Conservation (phyloP, 495 filamentous ascomycete species). For the Penicillium steckii region DNA sequence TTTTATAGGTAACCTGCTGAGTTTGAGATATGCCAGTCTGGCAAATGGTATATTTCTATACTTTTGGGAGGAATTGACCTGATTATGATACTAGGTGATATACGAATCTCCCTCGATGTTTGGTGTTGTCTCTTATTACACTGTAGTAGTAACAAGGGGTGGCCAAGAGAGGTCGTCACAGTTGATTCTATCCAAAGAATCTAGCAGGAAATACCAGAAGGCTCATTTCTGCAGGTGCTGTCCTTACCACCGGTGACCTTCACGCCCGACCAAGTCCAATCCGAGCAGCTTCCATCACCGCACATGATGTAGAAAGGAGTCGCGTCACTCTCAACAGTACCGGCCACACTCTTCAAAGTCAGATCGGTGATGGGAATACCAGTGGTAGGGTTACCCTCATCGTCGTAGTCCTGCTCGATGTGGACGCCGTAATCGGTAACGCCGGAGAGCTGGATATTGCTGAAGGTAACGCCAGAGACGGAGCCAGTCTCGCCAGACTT, state of each 20-base stretch:
- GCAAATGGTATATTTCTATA: too few species aligned
- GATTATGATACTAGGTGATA: too few species aligned
- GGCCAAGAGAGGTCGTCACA: not conserved
- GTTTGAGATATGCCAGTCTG: too few species aligned
- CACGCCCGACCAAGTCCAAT: constrained; percentile 51
- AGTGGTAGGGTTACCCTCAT: constrained; percentile 60
- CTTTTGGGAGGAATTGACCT: too few species aligned
- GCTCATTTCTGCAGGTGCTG: constrained; percentile 42
- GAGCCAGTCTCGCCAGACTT: constrained; percentile 54
- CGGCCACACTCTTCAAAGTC: constrained; percentile 51
- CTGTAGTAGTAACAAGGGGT: not conserved
- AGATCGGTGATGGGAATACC: constrained; percentile 62
- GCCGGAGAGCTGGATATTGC: constrained; percentile 53
- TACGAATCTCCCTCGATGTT: not conserved
- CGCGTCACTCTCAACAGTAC: constrained; percentile 43
- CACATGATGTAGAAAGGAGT: constrained; percentile 56
- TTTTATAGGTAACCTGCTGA: too few species aligned
- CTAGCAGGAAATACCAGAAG: constrained; percentile 43
- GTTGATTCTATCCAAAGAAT: not conserved
- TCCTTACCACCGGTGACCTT: constrained; percentile 47
- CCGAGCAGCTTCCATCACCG: constrained; percentile 38
- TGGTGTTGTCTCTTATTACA: not conserved
- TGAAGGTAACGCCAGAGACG: constrained; percentile 59
- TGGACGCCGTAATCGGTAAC: constrained; percentile 64
- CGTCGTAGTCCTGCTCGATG: constrained; percentile 69